Evolutionary conservation across 2,329 filamentous ascomycete species (phyloP), one percentile per base, ranked within the genome.

Genomic region (Stagonosporopsis rhizophila): DNA sequence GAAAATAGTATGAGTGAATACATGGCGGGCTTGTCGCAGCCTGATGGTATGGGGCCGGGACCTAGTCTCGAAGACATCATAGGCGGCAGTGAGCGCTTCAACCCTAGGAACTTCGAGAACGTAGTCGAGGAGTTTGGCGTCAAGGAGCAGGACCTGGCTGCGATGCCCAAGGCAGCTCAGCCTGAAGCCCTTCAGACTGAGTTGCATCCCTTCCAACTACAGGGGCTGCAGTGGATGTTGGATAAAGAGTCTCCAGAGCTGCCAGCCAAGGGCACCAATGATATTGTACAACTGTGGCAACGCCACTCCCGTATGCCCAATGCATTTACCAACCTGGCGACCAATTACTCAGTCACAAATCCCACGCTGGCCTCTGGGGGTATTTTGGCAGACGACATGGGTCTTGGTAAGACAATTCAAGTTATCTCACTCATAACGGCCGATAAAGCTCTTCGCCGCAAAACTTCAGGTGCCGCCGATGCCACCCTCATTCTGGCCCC

Each of bases 311-410:
- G 50, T 0, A 64, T 72, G 58, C 79, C 69, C 3, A 76, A 73
- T 49, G 71, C 72, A 23, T 91, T 87, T 65, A 83, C 82, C 54
- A 92, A 90, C 74, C 82, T 91, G 61, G 90, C 88, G 56, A 94
- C 87, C 0, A 87, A 87, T 48, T 93, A 87, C 70, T 83, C 86
- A 1, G 61, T 75, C 9, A 86, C 83, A 8, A 75, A 82, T 1
- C 91, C 91, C 0, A 74, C 78, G 0, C 81, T 96, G 20, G 86
- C 90, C 6, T 90, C 87, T 45, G 92, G 92, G 17, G 92, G 92
- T 28, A 92, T 96, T 45, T 82, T 96, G 8, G 91, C 92, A 2
- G 92, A 96, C 72, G 92, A 96, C 67, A 96, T 96, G 93, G 92
- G 92, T 3, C 78, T 96, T 5, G 92, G 92, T 22, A 96, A 96